Evolutionary conservation across 139 green algal species (phyloP), one percentile per base, ranked within the genome.

Genomic region (Coccomyxa sp.): DNA sequence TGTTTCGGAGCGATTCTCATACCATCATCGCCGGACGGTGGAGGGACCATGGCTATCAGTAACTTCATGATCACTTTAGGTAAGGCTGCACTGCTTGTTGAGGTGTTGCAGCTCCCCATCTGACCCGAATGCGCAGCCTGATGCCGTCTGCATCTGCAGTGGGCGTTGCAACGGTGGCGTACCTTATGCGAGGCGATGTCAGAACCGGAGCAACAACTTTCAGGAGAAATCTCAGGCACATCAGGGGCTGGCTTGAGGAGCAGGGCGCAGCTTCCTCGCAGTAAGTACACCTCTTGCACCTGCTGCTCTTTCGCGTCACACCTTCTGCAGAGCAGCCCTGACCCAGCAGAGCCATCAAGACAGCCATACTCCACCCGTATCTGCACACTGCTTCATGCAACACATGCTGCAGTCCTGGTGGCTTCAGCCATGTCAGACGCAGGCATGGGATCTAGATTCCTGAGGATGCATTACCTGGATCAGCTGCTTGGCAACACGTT

Each of bases 121-220:
- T 36, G 35, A 37, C 54, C 10, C 12, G 14, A 24, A 54, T 31
- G 16, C 24, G 22, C 22, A 68, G 2, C 40, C 36, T 36, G 35
- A 68, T 5, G 14, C 39, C 29, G 24, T 16, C 16, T 44, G 36
- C 22, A 36, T 36, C 29, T 80, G 78, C 81, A 90, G 86, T 87
- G 24, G 86, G 84, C 35, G 78, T 90, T 31, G 84, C 84, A 27
- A 73, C 84, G 14, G 69, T 90, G 10, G 84, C 82, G 1, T 83
- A 82, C 41, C 70, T 90, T 0, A 90, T 90, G 86, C 89, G 82
- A 78, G 72, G 77, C 22, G 86, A 90, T 68, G 39, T 90, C 33
- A 81, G 78, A 37, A 54, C 55, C 68, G 81, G 74, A 12, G 82
- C 86, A 6, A 71, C 84, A 0, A 87, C 81, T 39, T 44, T 90